Conservation (phyloP, 345 rosid species). For the Murraya paniculata region DNA sequence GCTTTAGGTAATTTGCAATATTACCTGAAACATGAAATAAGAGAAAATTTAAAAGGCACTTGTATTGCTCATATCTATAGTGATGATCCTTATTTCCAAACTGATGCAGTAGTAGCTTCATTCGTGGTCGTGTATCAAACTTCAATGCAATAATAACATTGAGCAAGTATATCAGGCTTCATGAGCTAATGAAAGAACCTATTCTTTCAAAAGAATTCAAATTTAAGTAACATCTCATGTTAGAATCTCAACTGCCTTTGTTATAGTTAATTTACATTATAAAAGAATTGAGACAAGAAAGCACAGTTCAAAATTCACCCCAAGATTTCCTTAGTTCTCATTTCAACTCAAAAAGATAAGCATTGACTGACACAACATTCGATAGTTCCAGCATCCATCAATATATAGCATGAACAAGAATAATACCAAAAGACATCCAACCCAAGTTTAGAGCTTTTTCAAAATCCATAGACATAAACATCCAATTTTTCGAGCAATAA, state of each 20-base stretch:
- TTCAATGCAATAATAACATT: neutral
- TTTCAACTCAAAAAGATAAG: neutral
- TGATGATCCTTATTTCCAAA: slow-evolving; percentile 3
- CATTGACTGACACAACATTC: neutral
- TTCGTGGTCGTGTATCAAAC: neutral
- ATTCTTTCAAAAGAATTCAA: neutral
- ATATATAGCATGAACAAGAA: neutral
- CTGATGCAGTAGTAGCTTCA: neutral
- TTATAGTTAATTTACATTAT: neutral
- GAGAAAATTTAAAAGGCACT: neutral
- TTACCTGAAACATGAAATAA: slow-evolving; percentile 25
- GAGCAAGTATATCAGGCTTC: neutral
- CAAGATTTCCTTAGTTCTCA: neutral
- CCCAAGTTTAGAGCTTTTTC: neutral
- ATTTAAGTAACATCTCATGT: neutral
- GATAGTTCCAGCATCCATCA: neutral
- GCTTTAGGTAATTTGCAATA: slow-evolving; percentile 78
- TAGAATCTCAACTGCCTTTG: neutral
- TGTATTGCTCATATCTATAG: neutral
- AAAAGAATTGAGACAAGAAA: neutral
- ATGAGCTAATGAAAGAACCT: neutral
- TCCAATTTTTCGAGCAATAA: neutral
- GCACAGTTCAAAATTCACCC: neutral
- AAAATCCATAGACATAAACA: neutral
- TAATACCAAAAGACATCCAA: neutral